Conservation (phyloP, 2,329 filamentous ascomycete genomes). For the Aspergillus sp. region DNA sequence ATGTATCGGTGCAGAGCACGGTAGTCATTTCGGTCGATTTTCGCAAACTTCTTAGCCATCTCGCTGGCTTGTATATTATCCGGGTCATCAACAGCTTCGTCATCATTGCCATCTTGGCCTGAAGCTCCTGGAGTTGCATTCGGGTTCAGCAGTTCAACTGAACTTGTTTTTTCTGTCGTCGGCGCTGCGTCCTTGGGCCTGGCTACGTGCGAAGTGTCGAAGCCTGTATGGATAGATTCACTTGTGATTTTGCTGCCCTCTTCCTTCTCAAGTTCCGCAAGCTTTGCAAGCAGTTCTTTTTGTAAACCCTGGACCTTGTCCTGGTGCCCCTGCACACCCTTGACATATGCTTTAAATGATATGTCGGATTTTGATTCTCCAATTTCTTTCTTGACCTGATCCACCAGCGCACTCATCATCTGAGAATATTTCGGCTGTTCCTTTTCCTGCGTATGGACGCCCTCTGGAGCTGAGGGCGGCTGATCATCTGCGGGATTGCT, state of each 20-base stretch:
- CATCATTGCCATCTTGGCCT: constrained; percentile 50
- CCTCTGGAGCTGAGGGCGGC: constrained; percentile 72
- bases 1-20: constrained; percentile 73
- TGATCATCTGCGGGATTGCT: constrained; percentile 70
- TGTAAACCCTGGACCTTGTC: constrained; percentile 77
- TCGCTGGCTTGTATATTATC: constrained; percentile 74
- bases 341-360: constrained; percentile 72
- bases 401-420: constrained; percentile 97
- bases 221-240: constrained; percentile 82
- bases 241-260: constrained; percentile 91
- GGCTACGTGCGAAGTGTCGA: constrained; percentile 79
- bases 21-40: constrained; percentile 76
- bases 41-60: constrained; percentile 76
- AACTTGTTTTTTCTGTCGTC: constrained; percentile 40
- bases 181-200: constrained; percentile 55
- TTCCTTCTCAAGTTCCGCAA: constrained; percentile 79
- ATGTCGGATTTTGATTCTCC: constrained; percentile 70
- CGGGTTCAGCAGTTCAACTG: constrained; percentile 76
- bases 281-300: constrained; percentile 68
- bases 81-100: constrained; percentile 60
- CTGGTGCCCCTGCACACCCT: constrained; percentile 74
- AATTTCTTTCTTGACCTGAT: constrained; percentile 85
- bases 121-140: constrained; percentile 38
- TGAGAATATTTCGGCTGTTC: constrained; percentile 84
- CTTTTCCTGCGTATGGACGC: constrained; percentile 73